Evolutionary conservation across 345 rosid genomes (phyloP).

Genomic region (Heritiera fomes): DNA sequence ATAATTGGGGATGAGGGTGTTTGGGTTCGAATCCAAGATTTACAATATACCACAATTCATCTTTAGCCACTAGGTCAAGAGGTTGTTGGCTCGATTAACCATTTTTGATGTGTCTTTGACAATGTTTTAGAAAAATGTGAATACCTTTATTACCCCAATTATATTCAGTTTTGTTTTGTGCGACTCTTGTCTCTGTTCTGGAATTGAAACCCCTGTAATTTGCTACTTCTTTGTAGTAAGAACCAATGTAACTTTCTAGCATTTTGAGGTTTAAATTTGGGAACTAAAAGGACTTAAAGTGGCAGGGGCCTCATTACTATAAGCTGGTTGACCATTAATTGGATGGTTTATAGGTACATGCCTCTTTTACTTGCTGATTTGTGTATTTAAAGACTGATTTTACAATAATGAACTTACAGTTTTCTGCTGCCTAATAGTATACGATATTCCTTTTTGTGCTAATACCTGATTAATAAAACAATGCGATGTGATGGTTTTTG

Average conservation of each 20-base stretch:
- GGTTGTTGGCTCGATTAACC: neutral
- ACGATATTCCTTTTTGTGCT: neutral
- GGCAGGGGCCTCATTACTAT: neutral
- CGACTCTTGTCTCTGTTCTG: neutral
- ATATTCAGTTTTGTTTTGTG: neutral
- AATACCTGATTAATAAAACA: neutral
- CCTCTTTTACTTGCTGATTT: neutral
- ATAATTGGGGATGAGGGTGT: no score
- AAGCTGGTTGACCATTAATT: neutral
- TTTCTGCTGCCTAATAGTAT: neutral
- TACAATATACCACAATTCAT: no score
- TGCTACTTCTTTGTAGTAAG: neutral
- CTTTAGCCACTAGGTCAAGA: no score
- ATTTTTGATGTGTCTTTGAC: neutral
- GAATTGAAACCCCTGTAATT: neutral
- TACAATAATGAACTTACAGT: neutral
- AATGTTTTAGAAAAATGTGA: neutral
- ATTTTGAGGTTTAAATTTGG: neutral
- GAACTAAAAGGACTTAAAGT: neutral
- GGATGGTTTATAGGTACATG: neutral
- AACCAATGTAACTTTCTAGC: neutral
- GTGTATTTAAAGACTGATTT: neutral
- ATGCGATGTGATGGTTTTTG: neutral
- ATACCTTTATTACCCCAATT: neutral
- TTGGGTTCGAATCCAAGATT: no score